These are phyloP conservation scores for Solanum pinnatisectum DNA, from an alignment of 257 asterid genomes.

Conservation along the genomic window DNA sequence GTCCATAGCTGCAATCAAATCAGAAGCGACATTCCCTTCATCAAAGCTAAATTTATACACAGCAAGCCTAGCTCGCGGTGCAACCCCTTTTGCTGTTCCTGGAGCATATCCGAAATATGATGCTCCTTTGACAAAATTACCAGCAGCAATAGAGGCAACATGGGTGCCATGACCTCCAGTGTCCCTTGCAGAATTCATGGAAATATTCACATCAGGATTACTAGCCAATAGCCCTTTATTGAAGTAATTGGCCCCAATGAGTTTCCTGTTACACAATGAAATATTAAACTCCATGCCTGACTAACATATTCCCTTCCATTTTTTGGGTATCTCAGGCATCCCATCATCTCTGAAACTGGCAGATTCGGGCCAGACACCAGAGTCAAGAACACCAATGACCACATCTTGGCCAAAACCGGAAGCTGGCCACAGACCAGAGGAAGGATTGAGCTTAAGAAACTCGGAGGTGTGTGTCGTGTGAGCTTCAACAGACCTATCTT, in stretches of 20 bases:
- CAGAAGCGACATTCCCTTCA: slow-evolving; percentile 9
- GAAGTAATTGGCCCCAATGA: slow-evolving; percentile 4
- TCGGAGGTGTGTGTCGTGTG: not conserved
- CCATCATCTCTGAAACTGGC: not conserved
- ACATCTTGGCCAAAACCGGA: slow-evolving; percentile 1
- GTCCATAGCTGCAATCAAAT: slow-evolving; percentile 18
- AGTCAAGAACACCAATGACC: slow-evolving; percentile 3
- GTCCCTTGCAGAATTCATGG: slow-evolving; percentile 6
- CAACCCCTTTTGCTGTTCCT: slow-evolving; percentile 9
- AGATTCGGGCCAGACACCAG: slow-evolving; percentile 5
- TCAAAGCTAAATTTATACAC: slow-evolving; percentile 4
- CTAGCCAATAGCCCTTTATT: not conserved
- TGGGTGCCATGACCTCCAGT: slow-evolving; percentile 5
- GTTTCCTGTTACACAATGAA: not conserved
- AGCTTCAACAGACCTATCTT: not conserved
- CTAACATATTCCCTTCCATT: slow-evolving; percentile 2
- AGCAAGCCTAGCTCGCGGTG: slow-evolving; percentile 1
- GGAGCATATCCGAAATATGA: slow-evolving; percentile 5
- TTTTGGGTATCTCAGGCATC: not conserved
- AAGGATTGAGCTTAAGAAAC: not conserved
- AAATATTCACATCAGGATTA: not conserved
- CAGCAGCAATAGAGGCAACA: slow-evolving; percentile 4
- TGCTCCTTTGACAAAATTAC: slow-evolving; percentile 1
- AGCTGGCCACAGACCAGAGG: slow-evolving; percentile 5
- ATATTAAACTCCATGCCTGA: not conserved